Base-by-base conservation (phyloP, 768 basidiomycete genomes). In the Mycena galopus region DNA sequence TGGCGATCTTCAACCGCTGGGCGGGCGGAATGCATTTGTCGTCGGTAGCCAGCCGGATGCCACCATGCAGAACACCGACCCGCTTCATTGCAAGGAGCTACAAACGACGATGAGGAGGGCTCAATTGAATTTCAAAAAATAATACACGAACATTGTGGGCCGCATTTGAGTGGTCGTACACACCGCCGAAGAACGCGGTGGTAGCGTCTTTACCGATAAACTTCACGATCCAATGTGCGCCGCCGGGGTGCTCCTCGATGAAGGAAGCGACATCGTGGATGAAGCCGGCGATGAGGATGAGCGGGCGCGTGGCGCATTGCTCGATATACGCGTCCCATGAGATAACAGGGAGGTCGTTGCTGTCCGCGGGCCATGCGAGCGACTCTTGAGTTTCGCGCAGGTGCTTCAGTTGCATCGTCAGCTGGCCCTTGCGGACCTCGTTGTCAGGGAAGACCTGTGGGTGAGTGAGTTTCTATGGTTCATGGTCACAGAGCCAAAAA, bases 391-490 rank as follows among this genome's bases (percentile, higher is more conserved):
- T 90, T 78, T 88, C 88, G 65, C 91, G 89, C 33, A 98, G 86
- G 76, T 92, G 91, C 86, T 96, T 96, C 61, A 98, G 87, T 79
- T 97, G 88, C 96, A 98, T 97, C 33, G 96, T 97, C 53, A 97
- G 88, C 79, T 96, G 92, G 35, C 96, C 96, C 84, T 98, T 98
- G 88, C 91, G 82, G 39, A 88, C 85, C 82, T 89, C 88, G 74
- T 89, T 89, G 55, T 87, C 86, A 33, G 88, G 86, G 84, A 88
- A 88, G 55, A 85, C 80, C 84, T 21, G 35, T n/a, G n/a, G 6
- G 14, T 23, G 19, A 44, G 42, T 74, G 30, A 75, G 39, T n/a
- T 37, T 37, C 16, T 2, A 37, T n/a, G n/a, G 35, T 37, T 44
- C 19, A 19, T 17, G 16, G 1, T 19, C 42, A 30, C 14, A 29